phyloP scores from a whole-genome alignment of 1,284 basidiomycete species.

The Apiotrichum montevideense region DNA sequence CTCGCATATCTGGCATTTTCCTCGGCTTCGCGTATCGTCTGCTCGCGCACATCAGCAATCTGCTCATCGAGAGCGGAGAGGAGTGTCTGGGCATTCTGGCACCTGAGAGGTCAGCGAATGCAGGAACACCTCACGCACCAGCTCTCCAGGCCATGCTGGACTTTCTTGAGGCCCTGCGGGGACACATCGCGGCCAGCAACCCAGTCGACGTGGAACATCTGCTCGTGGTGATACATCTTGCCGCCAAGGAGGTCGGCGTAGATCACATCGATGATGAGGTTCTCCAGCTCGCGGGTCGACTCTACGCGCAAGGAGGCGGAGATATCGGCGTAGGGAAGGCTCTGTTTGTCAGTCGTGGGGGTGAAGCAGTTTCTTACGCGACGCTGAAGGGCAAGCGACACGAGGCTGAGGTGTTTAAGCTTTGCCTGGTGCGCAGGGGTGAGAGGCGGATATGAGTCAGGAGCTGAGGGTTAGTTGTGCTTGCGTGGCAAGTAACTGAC shows the following conservation, averaged over 20 bases:
- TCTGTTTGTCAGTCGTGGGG: constrained; percentile 15
- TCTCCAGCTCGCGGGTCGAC: constrained; percentile 78
- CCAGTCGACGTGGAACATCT: constrained; percentile 80
- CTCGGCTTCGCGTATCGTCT: constrained; percentile 7
- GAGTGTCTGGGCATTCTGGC: constrained; percentile 61
- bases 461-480: constrained; percentile 52
- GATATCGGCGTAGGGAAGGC: constrained; percentile 28
- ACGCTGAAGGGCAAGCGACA: constrained; percentile 65
- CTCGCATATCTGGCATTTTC: constrained; percentile 1
- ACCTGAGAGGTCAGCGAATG: constrained; percentile 51
- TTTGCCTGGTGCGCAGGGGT: constrained; percentile 70
- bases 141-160: constrained; percentile 59
- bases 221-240: constrained; percentile 82
- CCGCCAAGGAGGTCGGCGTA: constrained; percentile 82
- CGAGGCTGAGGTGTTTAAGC: constrained; percentile 84
- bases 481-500: constrained; percentile 35
- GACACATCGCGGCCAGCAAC: constrained; percentile 82
- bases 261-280: constrained; percentile 90
- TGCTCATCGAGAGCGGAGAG: constrained; percentile 53
- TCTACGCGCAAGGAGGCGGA: constrained; percentile 56
- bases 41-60: constrained; percentile 20
- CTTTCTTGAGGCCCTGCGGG: constrained; percentile 57
- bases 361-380: constrained; percentile 51
- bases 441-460: constrained; percentile 59
- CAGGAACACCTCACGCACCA: constrained; percentile 55